Evolutionary conservation across 768 basidiomycete species (phyloP).

Genomic region (Tulasnella calospora): DNA sequence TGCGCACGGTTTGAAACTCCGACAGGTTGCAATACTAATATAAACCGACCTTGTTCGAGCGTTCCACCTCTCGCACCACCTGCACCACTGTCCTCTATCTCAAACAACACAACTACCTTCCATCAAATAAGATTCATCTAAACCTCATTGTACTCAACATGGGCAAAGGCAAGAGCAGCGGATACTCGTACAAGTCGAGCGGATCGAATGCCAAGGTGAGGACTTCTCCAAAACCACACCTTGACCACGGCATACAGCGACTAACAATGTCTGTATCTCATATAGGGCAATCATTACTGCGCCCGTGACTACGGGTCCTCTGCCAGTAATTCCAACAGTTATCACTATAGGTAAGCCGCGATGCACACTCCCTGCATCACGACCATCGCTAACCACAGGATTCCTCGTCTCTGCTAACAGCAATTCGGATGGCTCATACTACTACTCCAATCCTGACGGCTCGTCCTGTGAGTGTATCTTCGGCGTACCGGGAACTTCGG

Average conservation of each 20-base stretch:
- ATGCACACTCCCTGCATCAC: neutral
- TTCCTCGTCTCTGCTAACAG: neutral
- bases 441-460: constrained; percentile 26
- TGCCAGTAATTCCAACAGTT: constrained; percentile 26
- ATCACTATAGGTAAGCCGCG: constrained; percentile 26
- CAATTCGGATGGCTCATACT: constrained; percentile 43
- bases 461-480: constrained; percentile 19
- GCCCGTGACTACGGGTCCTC: constrained; percentile 26
- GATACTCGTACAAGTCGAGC: constrained; percentile 13
- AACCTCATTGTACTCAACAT: neutral
- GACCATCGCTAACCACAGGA: neutral
- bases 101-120: neutral
- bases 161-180: neutral
- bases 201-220: constrained; percentile 15
- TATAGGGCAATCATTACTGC: constrained; percentile 28
- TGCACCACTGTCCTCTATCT: neutral
- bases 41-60: neutral
- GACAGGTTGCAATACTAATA: neutral
- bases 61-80: neutral
- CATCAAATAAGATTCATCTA: neutral
- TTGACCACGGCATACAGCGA: neutral
- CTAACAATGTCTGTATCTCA: neutral
- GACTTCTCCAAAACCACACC: neutral
- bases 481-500: too few species aligned
- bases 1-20: neutral